Evolutionary conservation across 805 yeast species (phyloP).

Genomic region (Candida dajiaensis): DNA sequence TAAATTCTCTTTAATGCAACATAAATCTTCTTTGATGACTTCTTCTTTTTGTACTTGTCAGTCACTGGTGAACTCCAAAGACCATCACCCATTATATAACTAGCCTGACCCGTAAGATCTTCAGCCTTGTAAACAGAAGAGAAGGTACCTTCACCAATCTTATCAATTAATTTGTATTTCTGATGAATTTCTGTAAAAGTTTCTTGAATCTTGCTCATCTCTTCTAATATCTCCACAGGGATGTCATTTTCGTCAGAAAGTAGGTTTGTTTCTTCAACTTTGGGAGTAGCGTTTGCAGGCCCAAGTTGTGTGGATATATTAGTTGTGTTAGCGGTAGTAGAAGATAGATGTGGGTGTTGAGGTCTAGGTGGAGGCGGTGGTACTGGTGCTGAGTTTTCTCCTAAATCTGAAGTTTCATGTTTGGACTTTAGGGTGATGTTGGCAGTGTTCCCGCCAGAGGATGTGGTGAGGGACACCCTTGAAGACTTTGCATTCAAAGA

Average conservation of each 20-base stretch:
- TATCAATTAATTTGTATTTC: constrained; percentile 29
- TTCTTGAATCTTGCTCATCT: constrained; percentile 46
- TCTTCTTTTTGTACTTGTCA: constrained; percentile 31
- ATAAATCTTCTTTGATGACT: constrained; percentile 17
- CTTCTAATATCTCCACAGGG: constrained; percentile 48
- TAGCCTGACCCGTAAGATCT: constrained; percentile 33
- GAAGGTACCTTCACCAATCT: constrained; percentile 85
- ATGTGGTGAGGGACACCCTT: not conserved
- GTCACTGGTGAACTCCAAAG: constrained; percentile 28
- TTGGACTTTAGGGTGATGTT: not conserved
- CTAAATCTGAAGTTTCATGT: not conserved
- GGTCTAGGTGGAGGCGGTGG: not conserved
- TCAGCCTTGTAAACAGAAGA: constrained; percentile 77
- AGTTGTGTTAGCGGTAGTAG: not conserved
- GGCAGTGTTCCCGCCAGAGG: not conserved
- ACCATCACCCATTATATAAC: constrained; percentile 29
- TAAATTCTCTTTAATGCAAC: constrained; percentile 93
- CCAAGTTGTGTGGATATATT: not conserved
- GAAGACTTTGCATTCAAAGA: not conserved
- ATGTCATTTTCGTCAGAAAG: constrained; percentile 38
- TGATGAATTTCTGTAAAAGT: constrained; percentile 46
- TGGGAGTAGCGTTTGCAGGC: not conserved
- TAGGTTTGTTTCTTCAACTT: constrained; percentile 8
- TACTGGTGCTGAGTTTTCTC: not conserved
- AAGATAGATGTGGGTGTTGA: not conserved